These are phyloP conservation scores for Orobanche coerulescens DNA, from an alignment of 257 asterid species.

Conservation along the genomic window DNA sequence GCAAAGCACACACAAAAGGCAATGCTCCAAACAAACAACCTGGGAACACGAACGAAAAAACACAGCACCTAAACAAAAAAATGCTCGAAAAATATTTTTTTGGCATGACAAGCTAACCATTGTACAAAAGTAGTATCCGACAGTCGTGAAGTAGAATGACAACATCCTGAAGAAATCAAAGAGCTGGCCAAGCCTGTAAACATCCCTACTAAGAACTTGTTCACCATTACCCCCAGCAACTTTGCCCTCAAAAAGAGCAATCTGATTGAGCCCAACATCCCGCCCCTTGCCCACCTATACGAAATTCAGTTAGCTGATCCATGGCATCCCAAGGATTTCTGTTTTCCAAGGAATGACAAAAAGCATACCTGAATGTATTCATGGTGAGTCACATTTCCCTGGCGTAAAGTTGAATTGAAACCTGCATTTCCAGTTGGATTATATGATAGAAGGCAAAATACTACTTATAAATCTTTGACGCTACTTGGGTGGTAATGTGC, in stretches of 20 bases:
- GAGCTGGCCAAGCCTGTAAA: conserved; percentile 96
- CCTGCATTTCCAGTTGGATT: too few species aligned
- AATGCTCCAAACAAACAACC: conserved; percentile 9
- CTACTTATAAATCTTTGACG: background rate
- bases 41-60: background rate
- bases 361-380: conserved; percentile 87
- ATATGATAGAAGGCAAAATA: too few species aligned
- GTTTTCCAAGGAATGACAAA: conserved; percentile 1
- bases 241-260: conserved; percentile 97
- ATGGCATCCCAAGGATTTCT: conserved; percentile 13
- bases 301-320: conserved; percentile 21
- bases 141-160: conserved; percentile 95
- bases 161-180: conserved; percentile 96
- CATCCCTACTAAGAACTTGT: conserved; percentile 95
- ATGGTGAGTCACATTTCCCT: conserved; percentile 97
- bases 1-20: background rate
- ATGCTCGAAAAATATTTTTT: conserved; percentile 14
- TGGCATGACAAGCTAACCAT: conserved; percentile 52
- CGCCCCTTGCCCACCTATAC: conserved; percentile 95
- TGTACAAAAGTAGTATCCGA: conserved; percentile 93
- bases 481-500: conserved; percentile 12
- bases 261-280: conserved; percentile 97
- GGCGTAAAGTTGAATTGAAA: conserved; percentile 90
- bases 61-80: background rate
- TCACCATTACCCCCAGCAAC: conserved; percentile 99